Evolutionary conservation across 495 filamentous ascomycete genomes (phyloP).

Genomic region (Oidiodendron maius): DNA sequence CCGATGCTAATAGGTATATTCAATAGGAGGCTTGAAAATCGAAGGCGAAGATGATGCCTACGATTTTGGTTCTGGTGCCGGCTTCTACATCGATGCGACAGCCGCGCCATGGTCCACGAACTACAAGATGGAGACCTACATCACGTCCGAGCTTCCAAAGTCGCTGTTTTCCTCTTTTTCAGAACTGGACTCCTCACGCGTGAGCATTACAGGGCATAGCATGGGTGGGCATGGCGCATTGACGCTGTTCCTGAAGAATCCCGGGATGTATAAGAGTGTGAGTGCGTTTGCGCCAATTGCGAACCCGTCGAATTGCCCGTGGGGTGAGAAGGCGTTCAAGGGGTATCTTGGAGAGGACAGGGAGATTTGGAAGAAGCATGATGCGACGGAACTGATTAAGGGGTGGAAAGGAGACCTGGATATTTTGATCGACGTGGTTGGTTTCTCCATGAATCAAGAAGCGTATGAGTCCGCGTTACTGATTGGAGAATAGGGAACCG

Average conservation of each 20-base stretch:
- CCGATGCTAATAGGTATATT: not conserved
- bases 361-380: constrained; percentile 77
- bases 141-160: constrained; percentile 74
- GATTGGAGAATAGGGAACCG: constrained; percentile 51
- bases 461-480: not conserved
- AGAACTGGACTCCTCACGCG: constrained; percentile 56
- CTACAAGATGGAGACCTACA: constrained; percentile 93
- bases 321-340: constrained; percentile 91
- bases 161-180: constrained; percentile 62
- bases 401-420: constrained; percentile 62
- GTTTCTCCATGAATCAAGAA: constrained; percentile 20
- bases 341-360: constrained; percentile 79
- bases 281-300: constrained; percentile 89
- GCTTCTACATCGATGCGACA: constrained; percentile 93
- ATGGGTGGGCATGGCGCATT: constrained; percentile 98
- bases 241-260: constrained; percentile 85
- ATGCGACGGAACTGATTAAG: constrained; percentile 86
- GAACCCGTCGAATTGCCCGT: constrained; percentile 80
- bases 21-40: constrained; percentile 58
- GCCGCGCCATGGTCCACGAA: constrained; percentile 60
- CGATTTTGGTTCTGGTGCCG: constrained; percentile 87
- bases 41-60: constrained; percentile 75
- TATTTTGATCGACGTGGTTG: constrained; percentile 74
- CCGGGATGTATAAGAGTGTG: constrained; percentile 79
- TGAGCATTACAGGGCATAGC: constrained; percentile 84